Evolutionary conservation across 352 stramenopile genomes (phyloP), one percentile per base, ranked within the genome.

Genomic region (Globisporangium acanthophoron): DNA sequence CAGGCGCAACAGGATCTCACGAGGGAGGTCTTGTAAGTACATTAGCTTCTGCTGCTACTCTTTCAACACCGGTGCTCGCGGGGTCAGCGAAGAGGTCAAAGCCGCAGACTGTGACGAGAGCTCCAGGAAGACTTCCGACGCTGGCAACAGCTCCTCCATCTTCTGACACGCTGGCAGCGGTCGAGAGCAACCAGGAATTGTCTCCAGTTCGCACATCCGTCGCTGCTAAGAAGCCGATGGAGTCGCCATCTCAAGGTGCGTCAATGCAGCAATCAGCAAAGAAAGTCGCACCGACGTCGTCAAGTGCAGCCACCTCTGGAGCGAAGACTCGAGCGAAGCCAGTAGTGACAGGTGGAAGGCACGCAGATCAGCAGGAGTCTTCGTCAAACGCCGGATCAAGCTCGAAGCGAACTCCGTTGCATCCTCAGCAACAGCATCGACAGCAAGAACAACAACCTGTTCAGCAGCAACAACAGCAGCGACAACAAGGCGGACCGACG

Each of bases 151-250:
- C 47, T 8, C 13, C 29, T 27, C 24, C 31, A 8, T 44, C 39
- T 29, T 37, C 40, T n/a, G 11, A 15, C 3, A 3, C 43, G 3
- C 16, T 44, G 27, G 9, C 20, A 8, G 40, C 50, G 11, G 13
- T 46, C 3, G 60, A 58, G 27, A 70, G 40, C 58, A 76, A 76
- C 51, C 69, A 76, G 33, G 66, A 76, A 40, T 27, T 54, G 48
- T 74, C 67, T 12, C 65, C 61, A 16, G 33, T 65, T 18, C 59
- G 43, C 33, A 35, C 33, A 9, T 43, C 51, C 18, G 8, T 13
- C 7, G 20, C 20, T 31, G 27, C 43, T 21, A 65, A 66, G 41
- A 45, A 53, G 5, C 13, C 54, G 6, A 59, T 15, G 5, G 61
- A 54, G 18, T 41, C 49, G 7, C 47, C 57, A 49, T 67, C n/a